A percentile compares a stretch with the other conserved stretches of the same genome.
Conservation (phyloP, 768 basidiomycete genomes). For the Mycena polygramma region DNA sequence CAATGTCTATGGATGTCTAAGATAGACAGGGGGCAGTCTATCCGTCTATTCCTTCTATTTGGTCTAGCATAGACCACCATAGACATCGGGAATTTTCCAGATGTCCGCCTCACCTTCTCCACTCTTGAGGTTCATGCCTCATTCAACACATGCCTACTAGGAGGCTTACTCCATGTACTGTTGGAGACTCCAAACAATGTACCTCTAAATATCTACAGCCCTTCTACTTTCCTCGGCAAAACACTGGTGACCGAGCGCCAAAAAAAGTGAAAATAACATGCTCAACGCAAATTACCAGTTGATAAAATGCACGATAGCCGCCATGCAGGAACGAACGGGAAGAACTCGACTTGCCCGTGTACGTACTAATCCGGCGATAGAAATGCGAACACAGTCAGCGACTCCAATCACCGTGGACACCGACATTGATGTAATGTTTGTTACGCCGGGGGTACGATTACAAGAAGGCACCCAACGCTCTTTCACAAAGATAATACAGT, state of each 20-base stretch:
- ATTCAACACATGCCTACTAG: too few relatives aligned
- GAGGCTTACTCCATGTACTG: not conserved
- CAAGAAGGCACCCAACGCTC: not conserved
- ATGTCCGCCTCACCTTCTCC: too few relatives aligned
- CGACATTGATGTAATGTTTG: constrained; percentile 3
- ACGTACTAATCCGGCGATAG: not conserved
- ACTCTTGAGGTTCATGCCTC: too few relatives aligned
- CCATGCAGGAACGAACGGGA: constrained; percentile 3
- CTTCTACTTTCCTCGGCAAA: not conserved
- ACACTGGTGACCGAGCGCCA: not conserved
- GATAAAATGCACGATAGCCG: constrained; percentile 5
- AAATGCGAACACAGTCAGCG: not conserved
- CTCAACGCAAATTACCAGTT: not conserved
- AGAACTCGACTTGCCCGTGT: not conserved
- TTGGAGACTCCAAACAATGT: not conserved
- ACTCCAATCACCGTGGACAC: not conserved
- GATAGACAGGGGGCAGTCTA: too few relatives aligned
- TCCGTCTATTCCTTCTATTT: too few relatives aligned
- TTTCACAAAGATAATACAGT: too few relatives aligned
- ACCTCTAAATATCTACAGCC: not conserved
- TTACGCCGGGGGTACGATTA: constrained; percentile 1
- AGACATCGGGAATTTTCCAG: too few relatives aligned
- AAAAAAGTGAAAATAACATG: not conserved
- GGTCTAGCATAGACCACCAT: too few relatives aligned
- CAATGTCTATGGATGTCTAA: too few relatives aligned